A percentile compares a stretch with the other conserved stretches of the same genome.
Evolutionary conservation across 2,329 filamentous ascomycete genomes (phyloP).

Genomic region (Ceratocystis huliohia): DNA sequence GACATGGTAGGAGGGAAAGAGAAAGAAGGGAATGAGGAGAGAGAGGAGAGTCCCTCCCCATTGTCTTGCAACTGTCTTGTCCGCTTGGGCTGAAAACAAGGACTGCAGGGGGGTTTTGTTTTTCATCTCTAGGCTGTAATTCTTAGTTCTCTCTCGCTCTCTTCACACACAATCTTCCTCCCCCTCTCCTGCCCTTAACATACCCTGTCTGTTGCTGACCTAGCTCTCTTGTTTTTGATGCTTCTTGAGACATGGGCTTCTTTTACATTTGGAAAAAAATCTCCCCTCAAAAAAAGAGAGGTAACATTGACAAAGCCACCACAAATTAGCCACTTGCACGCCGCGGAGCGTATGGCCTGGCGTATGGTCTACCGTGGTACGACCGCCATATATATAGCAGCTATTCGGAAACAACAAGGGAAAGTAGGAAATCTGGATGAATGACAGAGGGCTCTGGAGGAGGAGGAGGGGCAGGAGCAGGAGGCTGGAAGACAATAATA

Average conservation of each 20-base stretch:
- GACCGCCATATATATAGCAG: not conserved
- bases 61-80: slow-evolving; percentile 8
- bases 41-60: too few relatives aligned
- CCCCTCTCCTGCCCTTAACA: too few relatives aligned
- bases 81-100: slow-evolving; percentile 1
- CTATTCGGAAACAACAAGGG: not conserved
- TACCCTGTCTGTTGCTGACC: too few relatives aligned
- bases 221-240: too few relatives aligned
- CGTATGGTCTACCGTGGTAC: too few relatives aligned
- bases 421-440: slow-evolving; percentile 4
- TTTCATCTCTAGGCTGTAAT: not conserved
- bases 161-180: not conserved
- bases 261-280: not conserved
- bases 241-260: not conserved
- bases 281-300: not conserved
- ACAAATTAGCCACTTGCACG: slow-evolving; percentile 1
- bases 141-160: not conserved
- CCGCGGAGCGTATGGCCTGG: too few relatives aligned
- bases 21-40: not conserved
- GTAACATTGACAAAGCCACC: not conserved
- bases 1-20: not conserved
- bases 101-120: not conserved
- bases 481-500: slow-evolving; percentile 5
- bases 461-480: not conserved
- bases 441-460: not conserved